phyloP scores from a whole-genome alignment of 2,329 filamentous ascomycete genomes.

The Chlorencoelia australis region DNA sequence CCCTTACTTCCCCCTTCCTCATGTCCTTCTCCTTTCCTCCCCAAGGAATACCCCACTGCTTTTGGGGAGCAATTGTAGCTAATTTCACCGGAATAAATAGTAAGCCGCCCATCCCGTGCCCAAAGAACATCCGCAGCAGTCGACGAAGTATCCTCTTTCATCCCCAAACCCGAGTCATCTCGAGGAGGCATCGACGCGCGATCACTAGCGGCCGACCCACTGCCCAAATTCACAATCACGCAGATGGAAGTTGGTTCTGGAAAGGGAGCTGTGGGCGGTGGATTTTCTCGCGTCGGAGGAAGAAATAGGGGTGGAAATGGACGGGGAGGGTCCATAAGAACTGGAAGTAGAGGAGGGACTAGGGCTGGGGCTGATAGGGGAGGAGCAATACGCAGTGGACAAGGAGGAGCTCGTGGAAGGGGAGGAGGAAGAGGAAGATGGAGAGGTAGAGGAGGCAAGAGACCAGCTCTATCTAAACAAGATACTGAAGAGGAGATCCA shows the following conservation, averaged over 20 bases:
- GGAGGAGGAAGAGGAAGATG: not conserved
- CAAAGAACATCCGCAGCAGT: constrained; percentile 18
- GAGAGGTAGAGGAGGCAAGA: constrained; percentile 4
- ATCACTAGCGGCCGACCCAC: constrained; percentile 23
- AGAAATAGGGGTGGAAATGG: constrained; percentile 4
- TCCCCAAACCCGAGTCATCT: constrained; percentile 14
- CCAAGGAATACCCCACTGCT: no score
- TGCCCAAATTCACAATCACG: constrained; percentile 12
- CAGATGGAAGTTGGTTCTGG: no score
- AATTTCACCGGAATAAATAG: no score
- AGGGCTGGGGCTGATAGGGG: constrained; percentile 31
- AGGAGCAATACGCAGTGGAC: constrained; percentile 2
- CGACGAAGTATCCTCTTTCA: constrained; percentile 21
- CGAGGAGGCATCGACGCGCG: constrained; percentile 26
- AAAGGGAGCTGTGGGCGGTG: no score
- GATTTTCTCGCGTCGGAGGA: constrained; percentile 3
- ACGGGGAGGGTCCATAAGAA: constrained; percentile 4
- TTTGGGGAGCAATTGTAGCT: no score
- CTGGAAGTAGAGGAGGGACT: constrained; percentile 13
- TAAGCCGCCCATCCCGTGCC: constrained; percentile 4
- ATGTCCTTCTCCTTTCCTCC: constrained; percentile 2
- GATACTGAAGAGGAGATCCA: constrained; percentile 1
- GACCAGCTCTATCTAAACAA: not conserved
- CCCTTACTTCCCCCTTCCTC: no score
- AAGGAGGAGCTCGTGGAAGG: constrained; percentile 1